phyloP scores from a whole-genome alignment of 768 basidiomycete genomes.

The Phylloporus rhodoxanthus region DNA sequence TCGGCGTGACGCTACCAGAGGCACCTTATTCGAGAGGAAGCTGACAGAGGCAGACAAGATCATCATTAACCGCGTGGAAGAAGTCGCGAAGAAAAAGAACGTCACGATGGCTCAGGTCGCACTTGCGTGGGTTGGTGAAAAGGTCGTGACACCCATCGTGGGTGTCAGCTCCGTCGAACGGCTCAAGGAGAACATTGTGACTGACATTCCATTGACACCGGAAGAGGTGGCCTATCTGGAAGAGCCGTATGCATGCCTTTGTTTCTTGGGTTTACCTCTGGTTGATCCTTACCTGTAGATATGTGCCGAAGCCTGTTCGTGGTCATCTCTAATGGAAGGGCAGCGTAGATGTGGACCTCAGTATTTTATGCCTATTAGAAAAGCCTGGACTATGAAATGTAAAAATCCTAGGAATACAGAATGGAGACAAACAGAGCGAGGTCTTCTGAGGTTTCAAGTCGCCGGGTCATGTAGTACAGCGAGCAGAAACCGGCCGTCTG shows the following conservation, averaged over 20 bases:
- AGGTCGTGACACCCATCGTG: conserved; percentile 42
- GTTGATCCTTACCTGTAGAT: conserved; percentile 10
- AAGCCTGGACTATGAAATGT: conserved; percentile 8
- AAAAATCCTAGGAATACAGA: conserved; percentile 12
- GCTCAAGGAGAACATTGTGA: conserved; percentile 27
- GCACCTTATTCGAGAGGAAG: conserved; percentile 21
- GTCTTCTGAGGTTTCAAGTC: conserved; percentile 23
- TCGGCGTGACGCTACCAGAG: conserved; percentile 12
- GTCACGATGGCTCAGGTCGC: conserved; percentile 40
- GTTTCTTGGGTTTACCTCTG: not conserved
- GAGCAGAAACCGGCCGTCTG: conserved; percentile 75
- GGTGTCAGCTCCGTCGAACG: conserved; percentile 33
- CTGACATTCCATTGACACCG: conserved; percentile 18
- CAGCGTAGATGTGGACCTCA: conserved; percentile 2
- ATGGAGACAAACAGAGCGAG: not conserved
- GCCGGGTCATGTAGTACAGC: conserved; percentile 80
- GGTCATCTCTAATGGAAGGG: conserved; percentile 8
- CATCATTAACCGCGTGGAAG: conserved; percentile 35
- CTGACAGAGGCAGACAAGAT: conserved; percentile 26
- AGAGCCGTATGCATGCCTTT: conserved; percentile 19
- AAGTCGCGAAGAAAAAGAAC: conserved; percentile 32
- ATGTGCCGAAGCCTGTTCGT: conserved; percentile 17
- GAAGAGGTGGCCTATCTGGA: conserved; percentile 31
- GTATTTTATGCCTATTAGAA: not conserved
- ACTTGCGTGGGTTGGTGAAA: conserved; percentile 36